Base-by-base conservation (phyloP, 495 filamentous ascomycete species). In the Hyaloscypha bicolor region DNA sequence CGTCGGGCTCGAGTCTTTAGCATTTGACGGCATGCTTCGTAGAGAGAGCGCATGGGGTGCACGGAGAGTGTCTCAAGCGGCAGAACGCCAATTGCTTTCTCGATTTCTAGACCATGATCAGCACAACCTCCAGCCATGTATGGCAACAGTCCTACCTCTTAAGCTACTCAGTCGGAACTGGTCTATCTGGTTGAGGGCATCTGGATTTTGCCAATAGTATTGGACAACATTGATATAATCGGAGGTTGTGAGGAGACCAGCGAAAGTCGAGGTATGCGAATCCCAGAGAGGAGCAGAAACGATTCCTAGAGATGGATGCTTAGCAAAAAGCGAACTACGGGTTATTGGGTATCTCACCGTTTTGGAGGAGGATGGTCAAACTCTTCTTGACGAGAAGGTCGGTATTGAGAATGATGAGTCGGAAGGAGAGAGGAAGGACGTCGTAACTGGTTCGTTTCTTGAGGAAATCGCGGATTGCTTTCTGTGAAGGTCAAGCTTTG, bases 181-280 rank as follows among this genome's bases (percentile, higher is more conserved):
- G 74, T 98, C 95, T 74, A 98, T 90, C 74, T 93, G 85, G 64
- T 88, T 87, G 62, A 99, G 84, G 14, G 92, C 89, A 55, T 94
- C 92, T 19, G 96, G 96, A 72, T 94, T 96, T 79, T 98, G 94
- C 88, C 95, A 98, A 81, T 98, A 98, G 78, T 98, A 99, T 79
- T 98, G 96, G 62, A 99, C 96, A 63, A 99, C 90, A 76, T 99
- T 99, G 82, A 99, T 91, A 77, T 95, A 99, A 77, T 99, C 95
- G 68, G 93, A 95, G 56, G 92, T 96, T 25, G 95, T 98, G 73
- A 99, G 84, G 30, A 98, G 83, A 60, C 95, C 95, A 30, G 96
- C 95, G 75, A 98, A 99, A 29, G 90, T 93, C 31, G 93, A 97
- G 5, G 90, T 91, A 64, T 92, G 92, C 37, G 94, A 97, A 79